These are phyloP conservation scores for Citrus sinensis DNA, from an alignment of 345 rosid species.

Conservation along the genomic window DNA sequence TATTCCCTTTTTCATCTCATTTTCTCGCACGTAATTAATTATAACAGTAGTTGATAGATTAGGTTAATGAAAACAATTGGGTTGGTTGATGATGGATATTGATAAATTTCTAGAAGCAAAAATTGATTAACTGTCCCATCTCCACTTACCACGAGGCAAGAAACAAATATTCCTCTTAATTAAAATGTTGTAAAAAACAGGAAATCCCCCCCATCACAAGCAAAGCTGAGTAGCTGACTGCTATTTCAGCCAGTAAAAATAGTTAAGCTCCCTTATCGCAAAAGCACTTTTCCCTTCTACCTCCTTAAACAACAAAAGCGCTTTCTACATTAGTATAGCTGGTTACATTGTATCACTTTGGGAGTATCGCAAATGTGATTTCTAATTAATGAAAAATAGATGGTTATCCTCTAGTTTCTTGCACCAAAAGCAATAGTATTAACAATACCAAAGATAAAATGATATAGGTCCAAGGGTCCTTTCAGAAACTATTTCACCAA, in stretches of 20 bases:
- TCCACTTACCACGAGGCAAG: not conserved
- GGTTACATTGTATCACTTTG: no score
- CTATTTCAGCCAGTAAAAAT: not conserved
- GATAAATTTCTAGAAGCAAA: not conserved
- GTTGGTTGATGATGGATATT: conserved; percentile 21
- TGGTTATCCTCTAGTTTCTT: not conserved
- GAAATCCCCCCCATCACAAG: not conserved
- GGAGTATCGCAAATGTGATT: not conserved
- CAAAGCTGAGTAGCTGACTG: not conserved
- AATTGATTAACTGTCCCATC: conserved; percentile 23
- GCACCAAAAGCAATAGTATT: not conserved
- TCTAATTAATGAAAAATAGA: not conserved
- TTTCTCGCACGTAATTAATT: not conserved
- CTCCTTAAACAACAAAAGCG: no score
- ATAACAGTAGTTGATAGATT: conserved; percentile 29
- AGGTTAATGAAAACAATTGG: conserved; percentile 40
- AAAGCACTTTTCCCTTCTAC: no score
- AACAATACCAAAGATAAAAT: not conserved
- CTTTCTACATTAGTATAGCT: no score
- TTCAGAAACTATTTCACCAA: conserved; percentile 30
- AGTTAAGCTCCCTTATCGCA: no score
- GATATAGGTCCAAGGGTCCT: conserved; percentile 23
- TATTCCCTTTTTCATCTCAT: not conserved
- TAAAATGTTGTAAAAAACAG: no score
- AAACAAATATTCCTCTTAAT: not conserved